Evolutionary conservation across 768 basidiomycete species (phyloP), one percentile per base, ranked within the genome.

Genomic region (Termitomyces sp.): DNA sequence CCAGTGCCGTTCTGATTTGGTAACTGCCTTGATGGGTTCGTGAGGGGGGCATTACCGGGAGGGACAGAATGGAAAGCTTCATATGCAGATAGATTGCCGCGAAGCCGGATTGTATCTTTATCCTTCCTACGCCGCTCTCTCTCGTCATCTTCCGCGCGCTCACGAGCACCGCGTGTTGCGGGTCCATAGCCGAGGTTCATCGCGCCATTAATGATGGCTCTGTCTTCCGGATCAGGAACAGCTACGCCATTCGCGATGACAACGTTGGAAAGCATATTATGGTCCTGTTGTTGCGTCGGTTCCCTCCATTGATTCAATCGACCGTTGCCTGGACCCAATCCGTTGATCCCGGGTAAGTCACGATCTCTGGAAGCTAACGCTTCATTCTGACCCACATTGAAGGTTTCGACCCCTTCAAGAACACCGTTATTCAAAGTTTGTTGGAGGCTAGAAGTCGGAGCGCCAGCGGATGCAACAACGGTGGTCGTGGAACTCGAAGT

Each of bases 21-120:
- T 4, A 71, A 64, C 64, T 78, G 77, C 59, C 79, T 69, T 17
- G 79, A 77, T 2, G 60, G 55, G 2, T 58, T 56, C 34, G 31
- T 11, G 12, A 38, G 40, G 12, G 60, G 60, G 17, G 51, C 65
- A 7, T 62, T 58, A 5, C 67, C 74, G 32, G 77, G 43, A 49
- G 75, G 78, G 1, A 87, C 81, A 1, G 86, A 84, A 70, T 92
- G 87, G 77, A 93, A 94, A 2, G 91, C 88, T 67, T 94, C 92
- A 69, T 84, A 93, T 1, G 88, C 83, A 29, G 78, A 76, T 2
- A 82, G 69, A 65, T 77, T 75, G 47, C 70, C 73, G 50, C 73
- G 74, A 31, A 82, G 74, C 36, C 75, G 74, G 40, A 81, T 78
- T 61, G 60, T 46, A 25, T 82, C 82, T 70, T 83, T 86, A 69